Conservation (phyloP, 306 rosid species). For the Cercis canadensis region DNA sequence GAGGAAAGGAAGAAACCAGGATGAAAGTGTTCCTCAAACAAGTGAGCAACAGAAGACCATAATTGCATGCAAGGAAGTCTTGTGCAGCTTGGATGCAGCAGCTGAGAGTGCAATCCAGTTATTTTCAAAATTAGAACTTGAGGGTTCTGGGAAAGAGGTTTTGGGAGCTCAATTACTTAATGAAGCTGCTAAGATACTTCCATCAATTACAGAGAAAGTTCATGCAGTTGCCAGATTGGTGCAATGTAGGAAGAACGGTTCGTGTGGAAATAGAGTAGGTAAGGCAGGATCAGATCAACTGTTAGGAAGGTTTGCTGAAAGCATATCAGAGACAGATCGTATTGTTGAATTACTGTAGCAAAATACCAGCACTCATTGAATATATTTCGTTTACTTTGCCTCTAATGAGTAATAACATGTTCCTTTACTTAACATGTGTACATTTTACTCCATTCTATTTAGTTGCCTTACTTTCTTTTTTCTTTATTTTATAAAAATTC, state of each 20-base stretch:
- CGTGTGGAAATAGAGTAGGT: constrained; percentile 29
- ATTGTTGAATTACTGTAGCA: constrained; percentile 34
- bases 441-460: background rate
- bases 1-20: constrained; percentile 26
- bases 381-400: background rate
- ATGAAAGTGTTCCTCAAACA: constrained; percentile 28
- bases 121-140: constrained; percentile 41
- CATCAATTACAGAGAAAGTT: constrained; percentile 60
- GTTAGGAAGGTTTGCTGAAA: too few relatives aligned
- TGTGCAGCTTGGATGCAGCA: constrained; percentile 56
- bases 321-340: constrained; percentile 28
- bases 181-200: constrained; percentile 60
- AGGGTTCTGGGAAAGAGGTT: constrained; percentile 40
- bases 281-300: constrained; percentile 35
- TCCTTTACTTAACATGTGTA: constrained; percentile 7
- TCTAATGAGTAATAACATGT: constrained; percentile 9
- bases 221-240: constrained; percentile 51
- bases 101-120: constrained; percentile 52
- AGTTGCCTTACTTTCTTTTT: background rate
- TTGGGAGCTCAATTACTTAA: constrained; percentile 45
- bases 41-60: constrained; percentile 43
- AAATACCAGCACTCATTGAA: constrained; percentile 11
- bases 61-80: constrained; percentile 59
- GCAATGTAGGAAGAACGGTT: constrained; percentile 45
- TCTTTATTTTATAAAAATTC: too few relatives aligned